A percentile compares a stretch with the other conserved stretches of the same genome.
Evolutionary conservation across 768 basidiomycete genomes (phyloP).

Genomic region (Termitomyces sp.): DNA sequence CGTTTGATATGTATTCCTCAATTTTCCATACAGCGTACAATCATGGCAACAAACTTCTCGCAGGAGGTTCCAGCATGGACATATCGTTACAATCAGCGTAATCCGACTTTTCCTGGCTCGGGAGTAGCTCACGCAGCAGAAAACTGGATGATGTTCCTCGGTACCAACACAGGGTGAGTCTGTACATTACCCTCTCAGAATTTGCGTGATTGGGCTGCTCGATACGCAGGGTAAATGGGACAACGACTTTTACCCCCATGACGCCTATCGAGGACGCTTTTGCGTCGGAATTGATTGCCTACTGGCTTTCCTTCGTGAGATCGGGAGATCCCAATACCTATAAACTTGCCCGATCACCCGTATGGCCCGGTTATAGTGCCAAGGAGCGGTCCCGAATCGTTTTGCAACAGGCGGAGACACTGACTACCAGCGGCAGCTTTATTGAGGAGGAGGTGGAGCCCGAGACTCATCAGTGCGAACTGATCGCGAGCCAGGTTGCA

Average conservation of each 20-base stretch:
- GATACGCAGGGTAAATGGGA: constrained; percentile 11
- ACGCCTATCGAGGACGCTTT: constrained; percentile 44
- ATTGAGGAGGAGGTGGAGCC: constrained; percentile 30
- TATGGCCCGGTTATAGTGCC: constrained; percentile 37
- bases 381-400: constrained; percentile 34
- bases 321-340: constrained; percentile 48
- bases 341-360: constrained; percentile 46
- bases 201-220: background rate
- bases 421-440: constrained; percentile 32
- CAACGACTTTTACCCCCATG: constrained; percentile 16
- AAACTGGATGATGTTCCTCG: constrained; percentile 67
- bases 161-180: constrained; percentile 53
- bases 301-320: constrained; percentile 65
- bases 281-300: constrained; percentile 54
- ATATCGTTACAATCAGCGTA: constrained; percentile 55
- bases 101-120: constrained; percentile 32
- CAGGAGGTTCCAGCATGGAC: constrained; percentile 36
- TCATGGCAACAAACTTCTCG: constrained; percentile 39
- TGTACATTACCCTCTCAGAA: background rate
- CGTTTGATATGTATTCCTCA: background rate
- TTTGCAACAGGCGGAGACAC: constrained; percentile 32
- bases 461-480: constrained; percentile 33
- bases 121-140: constrained; percentile 48
- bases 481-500: constrained; percentile 7
- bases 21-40: constrained; percentile 27